Base-by-base conservation (phyloP, 1,284 basidiomycete genomes). In the Ceratobasidium sp. region DNA sequence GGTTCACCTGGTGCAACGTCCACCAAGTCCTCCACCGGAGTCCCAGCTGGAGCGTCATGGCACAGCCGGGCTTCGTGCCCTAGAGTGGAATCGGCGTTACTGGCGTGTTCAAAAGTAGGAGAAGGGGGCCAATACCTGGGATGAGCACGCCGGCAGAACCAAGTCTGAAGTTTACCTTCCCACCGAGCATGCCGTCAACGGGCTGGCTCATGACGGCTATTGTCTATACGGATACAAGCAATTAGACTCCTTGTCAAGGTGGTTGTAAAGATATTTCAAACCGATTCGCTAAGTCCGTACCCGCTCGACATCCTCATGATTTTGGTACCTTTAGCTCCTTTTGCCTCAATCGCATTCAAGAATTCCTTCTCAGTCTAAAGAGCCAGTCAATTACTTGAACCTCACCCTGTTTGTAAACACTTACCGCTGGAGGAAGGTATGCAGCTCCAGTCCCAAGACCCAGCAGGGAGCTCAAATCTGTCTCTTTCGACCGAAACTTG, bases 231-330 rank as follows among this genome's bases (percentile, higher is more conserved):
- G 26, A 46, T 39, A 7, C 3, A 58, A 23, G 12, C 20, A 7
- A 15, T 58, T 33, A 55, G 53, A n/a, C 4, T n/a, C 4, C 33
- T 23, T 33, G 61, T 13, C 33, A 44, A 20, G 12, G 3, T 13
- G 40, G 42, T n/a, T 3, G 9, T 6, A 69, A 20, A 13, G 51
- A 55, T 9, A 55, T 2, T 46, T 83, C 91, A 79, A 83, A 94
- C 93, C 76, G 86, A 86, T 89, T 95, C 93, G 0, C 93, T 93
- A 87, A 94, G 90, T 18, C 93, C 93, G 81, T 92, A 95, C 0
- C 93, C 93, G 91, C 80, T 26, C 5, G 42, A n/a, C 9, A 63
- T 20, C 10, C 61, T 80, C 64, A 81, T 42, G 12, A 44, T 78
- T 39, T 28, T 60, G 18, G 73, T 46, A n/a, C 73, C 73, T 33